Percentiles rank a stretch among this genome's conserved stretches.
These are phyloP conservation scores for Eutypa lata DNA, from an alignment of 2,329 filamentous ascomycete species.

Conservation along the genomic window DNA sequence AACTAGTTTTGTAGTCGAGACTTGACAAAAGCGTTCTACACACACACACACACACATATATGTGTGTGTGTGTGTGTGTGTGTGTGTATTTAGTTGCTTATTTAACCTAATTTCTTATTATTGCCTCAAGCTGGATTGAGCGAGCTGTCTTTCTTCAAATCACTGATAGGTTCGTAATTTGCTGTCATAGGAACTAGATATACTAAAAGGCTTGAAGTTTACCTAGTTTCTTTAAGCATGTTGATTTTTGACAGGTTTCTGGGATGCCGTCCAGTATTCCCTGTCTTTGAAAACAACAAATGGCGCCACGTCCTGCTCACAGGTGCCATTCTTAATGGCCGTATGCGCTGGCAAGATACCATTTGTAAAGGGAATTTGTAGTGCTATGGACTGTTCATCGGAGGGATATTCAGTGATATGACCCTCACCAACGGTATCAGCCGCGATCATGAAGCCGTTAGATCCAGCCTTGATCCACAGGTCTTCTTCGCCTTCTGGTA, in stretches of 20 bases:
- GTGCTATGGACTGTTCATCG: constrained; percentile 18
- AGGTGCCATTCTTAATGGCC: not conserved
- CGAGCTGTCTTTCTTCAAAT: no score
- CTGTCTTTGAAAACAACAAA: not conserved
- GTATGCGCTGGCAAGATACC: constrained; percentile 9
- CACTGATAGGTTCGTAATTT: no score
- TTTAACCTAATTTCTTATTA: no score
- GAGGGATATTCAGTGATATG: constrained; percentile 25
- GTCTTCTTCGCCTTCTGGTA: constrained; percentile 4
- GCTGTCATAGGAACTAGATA: no score
- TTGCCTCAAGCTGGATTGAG: no score
- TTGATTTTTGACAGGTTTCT: not conserved
- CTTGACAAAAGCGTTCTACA: no score
- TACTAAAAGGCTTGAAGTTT: no score
- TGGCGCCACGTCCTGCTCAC: not conserved
- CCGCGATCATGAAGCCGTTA: constrained; percentile 20
- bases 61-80: no score
- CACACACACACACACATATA: no score
- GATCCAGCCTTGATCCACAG: constrained; percentile 11
- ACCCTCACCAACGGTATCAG: constrained; percentile 20
- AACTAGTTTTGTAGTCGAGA: no score
- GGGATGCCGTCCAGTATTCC: not conserved
- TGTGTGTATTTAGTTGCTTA: no score
- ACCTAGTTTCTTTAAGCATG: no score
- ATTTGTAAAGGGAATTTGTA: constrained; percentile 23